Conservation (phyloP, 2,329 filamentous ascomycete species). For the Alternaria longipes region DNA sequence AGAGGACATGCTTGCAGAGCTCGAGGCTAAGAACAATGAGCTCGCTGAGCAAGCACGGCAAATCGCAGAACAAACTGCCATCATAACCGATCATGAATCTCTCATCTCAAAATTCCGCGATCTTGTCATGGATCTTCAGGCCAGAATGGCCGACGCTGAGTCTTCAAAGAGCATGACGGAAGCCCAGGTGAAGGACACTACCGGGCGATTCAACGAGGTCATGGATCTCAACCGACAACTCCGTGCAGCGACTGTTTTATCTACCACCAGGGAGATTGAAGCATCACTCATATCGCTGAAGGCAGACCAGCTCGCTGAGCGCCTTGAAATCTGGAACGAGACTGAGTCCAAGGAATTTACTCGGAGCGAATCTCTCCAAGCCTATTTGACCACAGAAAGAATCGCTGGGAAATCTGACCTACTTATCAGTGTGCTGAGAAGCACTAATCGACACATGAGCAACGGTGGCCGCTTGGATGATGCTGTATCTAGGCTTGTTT, state of each 20-base stretch:
- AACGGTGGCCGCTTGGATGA: slow-evolving; percentile 77
- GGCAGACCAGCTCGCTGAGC: slow-evolving; percentile 86
- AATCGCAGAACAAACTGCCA: slow-evolving; percentile 77
- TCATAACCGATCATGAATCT: slow-evolving; percentile 87
- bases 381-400: slow-evolving; percentile 86
- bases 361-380: slow-evolving; percentile 86
- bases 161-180: slow-evolving; percentile 93
- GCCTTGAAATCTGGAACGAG: slow-evolving; percentile 72
- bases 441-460: slow-evolving; percentile 67
- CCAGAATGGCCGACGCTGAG: slow-evolving; percentile 88
- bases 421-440: slow-evolving; percentile 23
- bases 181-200: slow-evolving; percentile 89
- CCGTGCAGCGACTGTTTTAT: slow-evolving; percentile 87
- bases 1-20: slow-evolving; percentile 91
- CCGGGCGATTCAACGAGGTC: slow-evolving; percentile 88
- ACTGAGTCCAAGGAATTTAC: slow-evolving; percentile 67
- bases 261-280: slow-evolving; percentile 93
- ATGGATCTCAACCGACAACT: slow-evolving; percentile 96
- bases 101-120: slow-evolving; percentile 89
- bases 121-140: slow-evolving; percentile 84
- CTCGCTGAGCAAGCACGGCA: slow-evolving; percentile 83
- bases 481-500: slow-evolving; percentile 69
- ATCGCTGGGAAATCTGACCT: slow-evolving; percentile 80
- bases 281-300: slow-evolving; percentile 86
- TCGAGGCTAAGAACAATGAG: slow-evolving; percentile 85